These are phyloP conservation scores for Hypomyces perniciosus DNA, from an alignment of 2,329 filamentous ascomycete species.

Conservation along the genomic window DNA sequence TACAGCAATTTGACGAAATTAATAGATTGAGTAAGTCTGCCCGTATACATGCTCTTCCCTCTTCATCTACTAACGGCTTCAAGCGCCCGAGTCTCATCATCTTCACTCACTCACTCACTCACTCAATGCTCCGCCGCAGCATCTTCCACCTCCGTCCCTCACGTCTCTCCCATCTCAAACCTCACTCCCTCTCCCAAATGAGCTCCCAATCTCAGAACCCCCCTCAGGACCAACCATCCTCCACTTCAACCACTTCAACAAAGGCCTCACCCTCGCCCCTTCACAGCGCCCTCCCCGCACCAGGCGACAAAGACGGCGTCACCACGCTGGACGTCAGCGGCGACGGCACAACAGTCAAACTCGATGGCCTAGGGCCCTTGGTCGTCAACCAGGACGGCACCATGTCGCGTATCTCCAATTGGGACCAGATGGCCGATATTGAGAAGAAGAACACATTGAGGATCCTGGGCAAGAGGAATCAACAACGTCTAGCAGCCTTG, in stretches of 20 bases:
- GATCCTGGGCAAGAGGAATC: slow-evolving; percentile 63
- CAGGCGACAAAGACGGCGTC: slow-evolving; percentile 14
- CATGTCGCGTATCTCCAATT: slow-evolving; percentile 65
- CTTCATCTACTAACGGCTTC: background rate
- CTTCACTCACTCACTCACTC: background rate
- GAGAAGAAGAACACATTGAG: slow-evolving; percentile 63
- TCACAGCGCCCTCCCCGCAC: slow-evolving; percentile 22
- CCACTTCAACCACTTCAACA: background rate
- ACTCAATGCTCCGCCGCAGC: slow-evolving; percentile 11
- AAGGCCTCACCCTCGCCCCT: slow-evolving; percentile 7
- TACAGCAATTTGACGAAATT: background rate
- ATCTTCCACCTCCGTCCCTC: background rate
- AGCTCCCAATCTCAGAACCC: slow-evolving; percentile 2
- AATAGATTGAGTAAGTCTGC: background rate
- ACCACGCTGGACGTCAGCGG: slow-evolving; percentile 29
- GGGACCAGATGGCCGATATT: slow-evolving; percentile 62
- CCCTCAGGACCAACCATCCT: background rate
- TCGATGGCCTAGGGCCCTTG: slow-evolving; percentile 66
- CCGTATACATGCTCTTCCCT: background rate
- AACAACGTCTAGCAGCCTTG: slow-evolving; percentile 52
- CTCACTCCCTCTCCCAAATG: slow-evolving; percentile 5
- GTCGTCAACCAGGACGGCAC: slow-evolving; percentile 70
- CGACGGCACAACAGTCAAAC: slow-evolving; percentile 39
- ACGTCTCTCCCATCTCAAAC: background rate
- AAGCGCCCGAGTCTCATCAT: background rate